A percentile compares a stretch with the other conserved stretches of the same genome.
These are phyloP conservation scores for Parmelia sp. DNA, from an alignment of 495 filamentous ascomycete genomes.

Conservation along the genomic window DNA sequence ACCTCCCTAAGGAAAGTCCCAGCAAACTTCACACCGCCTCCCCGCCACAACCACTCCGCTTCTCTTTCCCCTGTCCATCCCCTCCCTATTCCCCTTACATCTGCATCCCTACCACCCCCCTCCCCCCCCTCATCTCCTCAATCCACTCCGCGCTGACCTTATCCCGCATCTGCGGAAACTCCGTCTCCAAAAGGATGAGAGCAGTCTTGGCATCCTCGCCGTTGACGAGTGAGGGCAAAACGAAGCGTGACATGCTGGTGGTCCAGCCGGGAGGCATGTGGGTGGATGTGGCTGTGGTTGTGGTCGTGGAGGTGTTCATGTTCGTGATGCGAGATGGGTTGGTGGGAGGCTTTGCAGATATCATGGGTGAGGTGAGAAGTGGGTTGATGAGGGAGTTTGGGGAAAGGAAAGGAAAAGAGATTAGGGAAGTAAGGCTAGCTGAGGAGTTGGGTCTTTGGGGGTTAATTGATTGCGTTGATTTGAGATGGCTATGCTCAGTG, in stretches of 20 bases:
- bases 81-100: neutral
- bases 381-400: neutral
- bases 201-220: slow-evolving; percentile 11
- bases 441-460: neutral
- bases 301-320: neutral
- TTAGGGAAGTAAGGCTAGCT: too few species aligned
- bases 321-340: neutral
- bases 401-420: too few species aligned
- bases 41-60: neutral
- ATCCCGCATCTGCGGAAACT: slow-evolving; percentile 16
- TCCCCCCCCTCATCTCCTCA: slow-evolving; percentile 6
- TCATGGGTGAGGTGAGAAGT: neutral
- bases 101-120: neutral
- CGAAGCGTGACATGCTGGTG: slow-evolving; percentile 16
- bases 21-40: neutral
- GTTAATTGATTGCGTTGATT: too few species aligned
- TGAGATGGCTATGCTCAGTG: neutral
- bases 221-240: slow-evolving; percentile 4
- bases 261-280: slow-evolving; percentile 18
- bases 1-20: too few species aligned
- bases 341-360: neutral
- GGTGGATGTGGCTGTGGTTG: neutral
- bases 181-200: slow-evolving; percentile 19
- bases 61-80: neutral
- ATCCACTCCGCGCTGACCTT: slow-evolving; percentile 9